phyloP scores from a whole-genome alignment of 1,284 basidiomycete genomes.

The Marasmius oreades region DNA sequence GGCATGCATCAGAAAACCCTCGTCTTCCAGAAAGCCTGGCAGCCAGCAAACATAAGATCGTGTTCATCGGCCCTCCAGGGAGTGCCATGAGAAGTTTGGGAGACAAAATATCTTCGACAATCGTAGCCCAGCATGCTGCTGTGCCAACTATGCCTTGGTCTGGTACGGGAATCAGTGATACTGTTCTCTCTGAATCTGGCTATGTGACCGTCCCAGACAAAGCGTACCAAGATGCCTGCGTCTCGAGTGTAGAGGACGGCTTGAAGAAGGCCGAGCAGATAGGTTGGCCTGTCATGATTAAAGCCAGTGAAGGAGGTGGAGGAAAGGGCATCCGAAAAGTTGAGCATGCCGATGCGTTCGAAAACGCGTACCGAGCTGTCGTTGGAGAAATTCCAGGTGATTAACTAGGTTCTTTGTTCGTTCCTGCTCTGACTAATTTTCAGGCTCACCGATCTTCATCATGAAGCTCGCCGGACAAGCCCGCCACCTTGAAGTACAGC shows the following conservation, averaged over 20 bases:
- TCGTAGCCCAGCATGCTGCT: slow-evolving; percentile 94
- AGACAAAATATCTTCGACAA: slow-evolving; percentile 99
- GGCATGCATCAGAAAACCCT: slow-evolving; percentile 99
- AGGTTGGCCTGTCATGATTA: slow-evolving; percentile 99
- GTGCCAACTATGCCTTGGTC: slow-evolving; percentile 99
- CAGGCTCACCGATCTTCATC: slow-evolving; percentile 98
- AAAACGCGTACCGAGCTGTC: slow-evolving; percentile 92
- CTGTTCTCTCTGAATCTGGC: slow-evolving; percentile 81
- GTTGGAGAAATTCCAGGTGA: slow-evolving; percentile 94
- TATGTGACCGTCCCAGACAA: slow-evolving; percentile 94
- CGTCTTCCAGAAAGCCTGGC: slow-evolving; percentile 94
- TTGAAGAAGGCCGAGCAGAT: slow-evolving; percentile 83
- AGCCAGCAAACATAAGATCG: slow-evolving; percentile 91
- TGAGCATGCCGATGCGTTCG: slow-evolving; percentile 82
- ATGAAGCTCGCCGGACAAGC: slow-evolving; percentile 99
- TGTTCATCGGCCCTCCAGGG: slow-evolving; percentile 99
- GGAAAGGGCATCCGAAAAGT: slow-evolving; percentile 98
- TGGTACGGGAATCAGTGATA: slow-evolving; percentile 91
- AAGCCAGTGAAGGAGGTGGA: slow-evolving; percentile 98
- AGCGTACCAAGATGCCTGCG: slow-evolving; percentile 89
- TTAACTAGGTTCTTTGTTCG: slow-evolving; percentile 20
- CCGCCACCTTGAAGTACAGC: slow-evolving; percentile 96
- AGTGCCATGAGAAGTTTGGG: slow-evolving; percentile 99
- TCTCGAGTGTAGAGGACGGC: slow-evolving; percentile 88
- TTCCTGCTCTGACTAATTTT: slow-evolving; percentile 13